Percentiles rank a stretch among this genome's conserved stretches.
Conservation (phyloP, 2,329 filamentous ascomycete species). For the Cercospora sp. region DNA sequence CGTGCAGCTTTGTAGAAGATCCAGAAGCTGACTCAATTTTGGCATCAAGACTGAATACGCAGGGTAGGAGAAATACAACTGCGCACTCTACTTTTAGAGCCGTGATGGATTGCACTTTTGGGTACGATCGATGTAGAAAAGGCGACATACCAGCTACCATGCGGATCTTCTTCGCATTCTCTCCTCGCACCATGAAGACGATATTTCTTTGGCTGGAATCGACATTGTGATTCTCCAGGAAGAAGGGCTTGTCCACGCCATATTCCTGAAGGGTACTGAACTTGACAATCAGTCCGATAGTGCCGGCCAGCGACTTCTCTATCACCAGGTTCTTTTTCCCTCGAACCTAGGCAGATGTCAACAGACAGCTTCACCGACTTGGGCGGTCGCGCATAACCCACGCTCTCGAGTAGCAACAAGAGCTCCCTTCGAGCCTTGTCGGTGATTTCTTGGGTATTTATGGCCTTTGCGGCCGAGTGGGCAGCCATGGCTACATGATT, state of each 20-base stretch:
- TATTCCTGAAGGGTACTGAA: slow-evolving; percentile 95
- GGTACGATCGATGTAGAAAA: slow-evolving; percentile 10
- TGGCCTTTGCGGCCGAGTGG: slow-evolving; percentile 60
- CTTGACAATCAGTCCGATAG: slow-evolving; percentile 88
- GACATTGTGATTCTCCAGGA: slow-evolving; percentile 92
- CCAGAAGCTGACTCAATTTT: slow-evolving; percentile 33
- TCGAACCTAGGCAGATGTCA: slow-evolving; percentile 66
- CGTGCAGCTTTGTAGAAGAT: slow-evolving; percentile 28
- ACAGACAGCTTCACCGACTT: slow-evolving; percentile 7
- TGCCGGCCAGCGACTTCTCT: slow-evolving; percentile 84
- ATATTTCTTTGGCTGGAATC: slow-evolving; percentile 94
- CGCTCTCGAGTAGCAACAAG: slow-evolving; percentile 86
- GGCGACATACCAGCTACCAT: slow-evolving; percentile 76
- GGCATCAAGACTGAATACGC: slow-evolving; percentile 49
- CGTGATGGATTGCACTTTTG: slow-evolving; percentile 31
- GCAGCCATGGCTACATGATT: slow-evolving; percentile 41
- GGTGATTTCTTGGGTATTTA: slow-evolving; percentile 73
- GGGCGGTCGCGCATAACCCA: slow-evolving; percentile 60
- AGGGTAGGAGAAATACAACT: slow-evolving; percentile 54
- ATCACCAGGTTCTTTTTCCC: slow-evolving; percentile 98
- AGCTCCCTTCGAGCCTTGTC: slow-evolving; percentile 86
- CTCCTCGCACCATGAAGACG: slow-evolving; percentile 87
- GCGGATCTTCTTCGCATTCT: slow-evolving; percentile 80
- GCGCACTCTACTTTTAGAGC: slow-evolving; percentile 64
- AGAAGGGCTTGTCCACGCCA: slow-evolving; percentile 96